Evolutionary conservation across 352 stramenopile species (phyloP).

Genomic region (Globisporangium heterothallicum): DNA sequence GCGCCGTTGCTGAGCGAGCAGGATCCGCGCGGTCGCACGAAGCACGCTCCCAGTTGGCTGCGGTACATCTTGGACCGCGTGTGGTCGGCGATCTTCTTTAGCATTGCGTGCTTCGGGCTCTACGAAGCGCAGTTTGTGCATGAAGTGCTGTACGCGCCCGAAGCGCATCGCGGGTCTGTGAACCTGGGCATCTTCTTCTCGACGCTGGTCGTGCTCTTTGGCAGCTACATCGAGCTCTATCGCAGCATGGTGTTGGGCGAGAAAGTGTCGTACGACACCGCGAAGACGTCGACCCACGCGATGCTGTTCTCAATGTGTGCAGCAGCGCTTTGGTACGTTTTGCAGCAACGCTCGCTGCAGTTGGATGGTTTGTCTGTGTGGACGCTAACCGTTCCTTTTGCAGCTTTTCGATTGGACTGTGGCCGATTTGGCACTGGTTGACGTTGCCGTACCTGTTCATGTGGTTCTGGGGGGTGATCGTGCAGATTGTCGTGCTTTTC

Average conservation of each 20-base stretch:
- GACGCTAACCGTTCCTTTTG: no score
- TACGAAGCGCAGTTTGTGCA: constrained; percentile 59
- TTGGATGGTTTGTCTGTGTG: not conserved
- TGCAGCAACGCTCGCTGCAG: no score
- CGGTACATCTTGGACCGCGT: constrained; percentile 44
- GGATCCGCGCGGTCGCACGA: constrained; percentile 8
- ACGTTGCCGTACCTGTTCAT: constrained; percentile 78
- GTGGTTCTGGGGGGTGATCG: constrained; percentile 75
- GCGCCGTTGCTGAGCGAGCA: constrained; percentile 13
- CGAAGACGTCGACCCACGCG: constrained; percentile 58
- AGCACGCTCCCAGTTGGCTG: constrained; percentile 29
- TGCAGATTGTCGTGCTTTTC: constrained; percentile 62
- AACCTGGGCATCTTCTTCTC: constrained; percentile 45
- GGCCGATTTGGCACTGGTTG: constrained; percentile 70
- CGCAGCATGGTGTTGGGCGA: constrained; percentile 49
- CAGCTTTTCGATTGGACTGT: constrained; percentile 70
- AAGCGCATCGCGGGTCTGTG: constrained; percentile 49
- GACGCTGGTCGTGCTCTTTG: constrained; percentile 52
- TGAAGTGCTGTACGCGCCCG: constrained; percentile 41
- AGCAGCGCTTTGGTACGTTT: constrained; percentile 49
- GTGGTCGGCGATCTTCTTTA: constrained; percentile 53
- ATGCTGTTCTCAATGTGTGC: constrained; percentile 57
- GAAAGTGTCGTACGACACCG: constrained; percentile 52
- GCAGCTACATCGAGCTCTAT: constrained; percentile 71
- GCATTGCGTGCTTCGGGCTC: constrained; percentile 40